phyloP scores from a whole-genome alignment of 202 grass and related monocot genomes.

The Brachypodium distachyon region DNA sequence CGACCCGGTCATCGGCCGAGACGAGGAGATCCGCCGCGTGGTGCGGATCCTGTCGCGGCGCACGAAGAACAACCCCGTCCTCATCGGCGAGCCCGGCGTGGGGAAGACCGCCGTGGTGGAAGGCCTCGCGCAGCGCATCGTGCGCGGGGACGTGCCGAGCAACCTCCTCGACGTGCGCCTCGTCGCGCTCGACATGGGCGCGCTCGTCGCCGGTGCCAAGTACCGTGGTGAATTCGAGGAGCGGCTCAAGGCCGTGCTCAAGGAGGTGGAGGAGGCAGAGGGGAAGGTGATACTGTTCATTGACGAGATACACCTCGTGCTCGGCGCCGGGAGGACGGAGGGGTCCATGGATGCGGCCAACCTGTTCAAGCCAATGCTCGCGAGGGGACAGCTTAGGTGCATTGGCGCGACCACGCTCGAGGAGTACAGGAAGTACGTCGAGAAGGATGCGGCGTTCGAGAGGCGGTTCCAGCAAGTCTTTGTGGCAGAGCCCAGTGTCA shows the following conservation, averaged over 20 bases:
- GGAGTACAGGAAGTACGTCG: conserved; percentile 66
- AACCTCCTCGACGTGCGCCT: conserved; percentile 52
- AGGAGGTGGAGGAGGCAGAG: conserved; percentile 52
- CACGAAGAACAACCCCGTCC: conserved; percentile 70
- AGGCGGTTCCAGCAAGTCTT: conserved; percentile 59
- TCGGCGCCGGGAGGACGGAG: conserved; percentile 55
- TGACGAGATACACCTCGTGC: conserved; percentile 68
- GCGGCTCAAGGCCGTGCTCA: conserved; percentile 53
- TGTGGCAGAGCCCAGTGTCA: conserved; percentile 56
- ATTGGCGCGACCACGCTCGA: conserved; percentile 61
- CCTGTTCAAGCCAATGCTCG: conserved; percentile 69
- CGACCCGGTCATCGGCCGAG: conserved; percentile 60
- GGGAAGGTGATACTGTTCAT: conserved; percentile 81
- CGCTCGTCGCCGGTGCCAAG: conserved; percentile 60
- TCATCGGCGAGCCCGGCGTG: conserved; percentile 68
- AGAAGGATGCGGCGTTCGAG: conserved; percentile 65
- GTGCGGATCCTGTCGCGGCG: conserved; percentile 55
- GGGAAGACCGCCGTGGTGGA: conserved; percentile 75
- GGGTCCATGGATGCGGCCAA: conserved; percentile 58
- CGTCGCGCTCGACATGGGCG: conserved; percentile 57
- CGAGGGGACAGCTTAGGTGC: conserved; percentile 55
- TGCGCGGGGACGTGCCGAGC: conserved; percentile 50
- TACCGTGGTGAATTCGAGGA: conserved; percentile 76
- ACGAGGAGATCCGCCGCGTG: conserved; percentile 62
- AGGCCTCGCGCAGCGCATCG: conserved; percentile 57